Evolutionary conservation across 2,329 filamentous ascomycete species (phyloP).

Genomic region (Diaporthe amygdali): DNA sequence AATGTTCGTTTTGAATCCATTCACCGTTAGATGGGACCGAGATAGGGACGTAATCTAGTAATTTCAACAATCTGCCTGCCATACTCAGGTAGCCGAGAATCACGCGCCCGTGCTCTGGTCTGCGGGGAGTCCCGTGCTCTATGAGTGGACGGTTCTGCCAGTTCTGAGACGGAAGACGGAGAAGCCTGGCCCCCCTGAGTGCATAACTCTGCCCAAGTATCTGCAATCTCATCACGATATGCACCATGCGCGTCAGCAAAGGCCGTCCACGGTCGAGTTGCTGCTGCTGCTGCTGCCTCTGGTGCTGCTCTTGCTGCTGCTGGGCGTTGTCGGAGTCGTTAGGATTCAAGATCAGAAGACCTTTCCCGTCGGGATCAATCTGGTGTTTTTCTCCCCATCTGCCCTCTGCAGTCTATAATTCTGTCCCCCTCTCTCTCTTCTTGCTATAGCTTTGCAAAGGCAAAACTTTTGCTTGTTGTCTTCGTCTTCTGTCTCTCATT

Average conservation of each 20-base stretch:
- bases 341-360: background rate
- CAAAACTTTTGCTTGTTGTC: background rate
- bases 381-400: background rate
- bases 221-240: background rate
- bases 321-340: background rate
- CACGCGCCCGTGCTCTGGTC: constrained; percentile 4
- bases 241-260: background rate
- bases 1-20: too few relatives aligned
- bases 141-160: background rate
- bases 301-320: too few relatives aligned
- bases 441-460: background rate
- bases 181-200: background rate
- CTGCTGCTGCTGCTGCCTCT: background rate
- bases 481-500: too few relatives aligned
- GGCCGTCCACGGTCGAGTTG: background rate
- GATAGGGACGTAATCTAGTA: background rate
- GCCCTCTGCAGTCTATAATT: background rate
- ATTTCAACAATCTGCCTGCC: background rate
- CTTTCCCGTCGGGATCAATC: background rate
- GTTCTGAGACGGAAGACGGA: constrained; percentile 9
- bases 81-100: background rate
- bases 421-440: background rate
- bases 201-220: background rate
- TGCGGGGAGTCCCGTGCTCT: constrained; percentile 7
- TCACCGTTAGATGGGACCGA: too few relatives aligned